Evolutionary conservation across 768 basidiomycete genomes (phyloP), one percentile per base, ranked within the genome.

Genomic region (Kwoniella heveanensis): DNA sequence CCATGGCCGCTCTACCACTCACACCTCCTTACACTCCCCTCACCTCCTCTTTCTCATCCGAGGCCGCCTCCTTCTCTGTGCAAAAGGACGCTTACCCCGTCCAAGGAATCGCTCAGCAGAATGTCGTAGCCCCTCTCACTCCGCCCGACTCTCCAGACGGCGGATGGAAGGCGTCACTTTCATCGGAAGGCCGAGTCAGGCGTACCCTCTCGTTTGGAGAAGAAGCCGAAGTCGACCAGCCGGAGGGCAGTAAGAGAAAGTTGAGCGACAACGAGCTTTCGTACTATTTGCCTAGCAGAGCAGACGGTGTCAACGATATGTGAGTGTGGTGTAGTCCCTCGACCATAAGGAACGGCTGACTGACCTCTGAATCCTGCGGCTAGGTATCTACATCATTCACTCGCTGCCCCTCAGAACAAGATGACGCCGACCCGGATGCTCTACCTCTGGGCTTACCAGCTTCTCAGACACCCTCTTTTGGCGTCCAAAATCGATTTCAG

Each of bases 341-440:
- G n/a, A n/a, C n/a, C n/a, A n/a, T n/a, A n/a, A n/a, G n/a, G n/a
- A n/a, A n/a, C n/a, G n/a, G n/a, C n/a, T n/a, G n/a, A n/a, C n/a
- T n/a, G n/a, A n/a, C n/a, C n/a, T n/a, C n/a, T n/a, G n/a, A n/a
- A n/a, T n/a, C n/a, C n/a, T n/a, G n/a, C n/a, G n/a, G n/a, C n/a
- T n/a, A 92, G 90, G 90, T 91, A 91, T 76, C 81, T 92, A 46
- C 89, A 90, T 74, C 81, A 92, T 37, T 87, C 87, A 1, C 86
- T 90, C 77, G 77, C 71, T 36, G 85, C 87, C 2, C 83, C 84
- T 0, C 62, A 81, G 2, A 69, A 69, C 10, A 69, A 85, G 47
- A 71, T 88, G 24, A 72, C 73, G 0, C 82, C 81, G 2, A 71
- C 77, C 2, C 84, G 90, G 10, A 82, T 91, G 8, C 63, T 77